phyloP scores from a whole-genome alignment of 352 stramenopile species.

The Phytopythium litorale region DNA sequence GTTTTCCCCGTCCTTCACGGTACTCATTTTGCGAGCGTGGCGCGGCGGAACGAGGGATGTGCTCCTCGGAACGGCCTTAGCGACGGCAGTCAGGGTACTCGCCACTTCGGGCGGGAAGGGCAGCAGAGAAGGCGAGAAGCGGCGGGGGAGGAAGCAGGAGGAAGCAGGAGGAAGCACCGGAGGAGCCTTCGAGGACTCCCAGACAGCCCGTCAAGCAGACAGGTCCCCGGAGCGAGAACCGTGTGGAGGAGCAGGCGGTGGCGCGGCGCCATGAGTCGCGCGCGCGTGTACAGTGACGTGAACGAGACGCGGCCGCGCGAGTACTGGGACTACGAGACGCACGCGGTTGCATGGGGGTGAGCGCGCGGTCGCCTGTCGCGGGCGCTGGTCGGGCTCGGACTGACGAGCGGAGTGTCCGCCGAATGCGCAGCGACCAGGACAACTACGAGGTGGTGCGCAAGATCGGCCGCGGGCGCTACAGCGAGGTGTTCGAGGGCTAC shows the following conservation, averaged over 20 bases:
- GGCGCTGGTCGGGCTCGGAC: too few species aligned
- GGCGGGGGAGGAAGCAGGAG: too few species aligned
- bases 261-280: constrained; percentile 44
- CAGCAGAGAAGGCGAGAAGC: too few species aligned
- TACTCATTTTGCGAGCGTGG: background rate
- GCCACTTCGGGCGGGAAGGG: background rate
- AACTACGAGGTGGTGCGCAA: constrained; percentile 99
- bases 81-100: constrained; percentile 2
- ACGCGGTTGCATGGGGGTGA: constrained; percentile 96
- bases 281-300: constrained; percentile 92
- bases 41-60: background rate
- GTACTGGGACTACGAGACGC: constrained; percentile 99
- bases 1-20: background rate
- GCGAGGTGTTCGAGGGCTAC: constrained; percentile 97
- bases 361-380: too few species aligned
- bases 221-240: background rate
- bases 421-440: constrained; percentile 90
- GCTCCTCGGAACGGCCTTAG: background rate
- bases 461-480: constrained; percentile 99
- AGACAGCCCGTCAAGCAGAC: too few species aligned
- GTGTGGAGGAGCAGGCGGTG: constrained; percentile 8
- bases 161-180: too few species aligned
- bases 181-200: too few species aligned
- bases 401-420: constrained; percentile 1
- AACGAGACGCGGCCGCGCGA: constrained; percentile 95